Evolutionary conservation across 371 early-diverging fungal genomes (phyloP), one percentile per base, ranked within the genome.

Genomic region (Rhizopus delemar): DNA sequence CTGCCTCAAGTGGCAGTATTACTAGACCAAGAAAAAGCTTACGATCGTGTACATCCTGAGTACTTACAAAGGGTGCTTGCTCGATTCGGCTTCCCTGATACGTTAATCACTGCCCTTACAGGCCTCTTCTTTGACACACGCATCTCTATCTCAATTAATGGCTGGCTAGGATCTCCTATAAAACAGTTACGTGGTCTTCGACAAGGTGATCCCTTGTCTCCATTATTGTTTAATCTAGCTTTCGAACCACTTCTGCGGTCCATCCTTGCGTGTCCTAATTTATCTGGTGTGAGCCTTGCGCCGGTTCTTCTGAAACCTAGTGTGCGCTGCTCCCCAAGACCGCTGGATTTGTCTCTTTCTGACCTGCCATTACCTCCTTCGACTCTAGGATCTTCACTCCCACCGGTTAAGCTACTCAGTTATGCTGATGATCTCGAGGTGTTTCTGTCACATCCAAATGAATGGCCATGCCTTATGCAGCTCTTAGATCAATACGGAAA

Each of bases 391-490:
- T 3, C 5, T 65, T 13, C 36, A 36, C 11, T 2, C 36, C 36
- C 36, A 8, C 6, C 8, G 11, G 3, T 71, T 9, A 67, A 66
- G 22, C 33, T 57, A 0, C 16, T 69, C 11, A 48, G 57, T 4
- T 72, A 65, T 55, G 64, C 66, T 0, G 66, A 65, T 48, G 62
- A 66, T 41, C 35, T 71, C 0, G 39, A 53, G 16, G 63, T 65
- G 2, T 71, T 68, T 49, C 49, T 71, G 11, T 16, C 35, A 5
- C 5, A 5, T 33, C 39, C 51, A 15, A 4, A 2, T 16, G 63
- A 63, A 34, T 57, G 63, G 99, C 99, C 74, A 93, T 66, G 1
- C 99, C 99, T 70, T 94, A 93, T 13, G 85, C 68, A 7, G 73
- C 77, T 41, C 92, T 94, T 64, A 0, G 5, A 22, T 0, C 3